Base-by-base conservation (phyloP, 2,329 filamentous ascomycete genomes). In the Huntiella abstrusa region DNA sequence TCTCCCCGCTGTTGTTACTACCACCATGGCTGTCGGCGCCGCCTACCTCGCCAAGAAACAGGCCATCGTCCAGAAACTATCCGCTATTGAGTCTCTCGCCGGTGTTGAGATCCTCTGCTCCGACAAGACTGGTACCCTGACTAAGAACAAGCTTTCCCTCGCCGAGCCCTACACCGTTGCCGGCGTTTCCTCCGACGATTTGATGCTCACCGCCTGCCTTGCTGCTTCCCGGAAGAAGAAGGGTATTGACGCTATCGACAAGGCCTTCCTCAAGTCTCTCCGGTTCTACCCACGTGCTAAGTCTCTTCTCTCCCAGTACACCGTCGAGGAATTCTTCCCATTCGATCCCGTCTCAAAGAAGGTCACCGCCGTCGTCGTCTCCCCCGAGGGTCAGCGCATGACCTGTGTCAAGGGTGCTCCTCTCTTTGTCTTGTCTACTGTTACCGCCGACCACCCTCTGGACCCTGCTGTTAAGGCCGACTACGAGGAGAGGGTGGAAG, bases 1-100 rank as follows among this genome's bases (percentile, higher is more conserved):
- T 78, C 83, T 93, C 53, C 85, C 85, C 50, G 85, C 83, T 55
- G 85, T 93, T 66, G 84, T 92, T 51, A 93, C 86, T 56, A 93
- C 85, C 55, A 93, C 85, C 59, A 91, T 93, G 84, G 85, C 85
- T 60, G 85, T 93, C 60, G 85, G 85, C 67, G 85, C 85, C 54
- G 82, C 84, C 17, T 19, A 19, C 17, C 4, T 19, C 17, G 17
- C 17, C 17, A 19, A 19, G 17, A 19, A 19, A 5, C 17, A 19
- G 17, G 17, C 17, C 4, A 19, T 19, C 1, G 17, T 19, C 5
- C 16, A 16, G 16, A 16, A 16, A 3, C 16, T 16, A 16, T 16
- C 16, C 16, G 16, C 16, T 3, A 16, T 16, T 16, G 16, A 16
- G 16, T 16, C 16, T 16, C 16, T 16, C 16, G 16, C 16, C 16